A percentile compares a stretch with the other conserved stretches of the same genome.
Conservation (phyloP, 73 alveolate species). For the Tetrahymena borealis region DNA sequence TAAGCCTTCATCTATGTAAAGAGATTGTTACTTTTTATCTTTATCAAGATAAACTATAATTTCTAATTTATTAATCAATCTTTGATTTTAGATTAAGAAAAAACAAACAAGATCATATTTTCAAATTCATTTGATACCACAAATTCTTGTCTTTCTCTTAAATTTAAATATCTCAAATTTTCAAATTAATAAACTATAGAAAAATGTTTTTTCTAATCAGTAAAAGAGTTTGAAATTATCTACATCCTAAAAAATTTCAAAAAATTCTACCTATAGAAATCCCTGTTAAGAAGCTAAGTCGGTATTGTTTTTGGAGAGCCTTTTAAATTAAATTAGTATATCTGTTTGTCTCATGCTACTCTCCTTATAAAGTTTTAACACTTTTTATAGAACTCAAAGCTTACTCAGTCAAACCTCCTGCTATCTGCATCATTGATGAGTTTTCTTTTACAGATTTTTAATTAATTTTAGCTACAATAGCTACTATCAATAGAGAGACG, state of each 20-base stretch:
- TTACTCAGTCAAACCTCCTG: constrained; percentile 77
- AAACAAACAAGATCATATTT: too few relatives aligned
- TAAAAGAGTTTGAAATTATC: constrained; percentile 36
- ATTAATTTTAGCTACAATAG: not conserved
- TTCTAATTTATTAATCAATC: too few relatives aligned
- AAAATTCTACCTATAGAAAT: constrained; percentile 19
- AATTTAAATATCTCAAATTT: too few relatives aligned
- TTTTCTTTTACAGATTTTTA: not conserved
- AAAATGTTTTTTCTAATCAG: not conserved
- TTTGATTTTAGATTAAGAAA: too few relatives aligned
- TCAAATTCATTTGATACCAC: too few relatives aligned
- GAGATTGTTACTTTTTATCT: too few relatives aligned
- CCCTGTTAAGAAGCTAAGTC: constrained; percentile 11
- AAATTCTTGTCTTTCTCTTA: too few relatives aligned
- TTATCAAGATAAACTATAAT: too few relatives aligned
- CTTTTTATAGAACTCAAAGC: constrained; percentile 65
- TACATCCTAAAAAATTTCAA: constrained; percentile 35
- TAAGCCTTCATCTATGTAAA: too few relatives aligned
- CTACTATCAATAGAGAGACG: not conserved
- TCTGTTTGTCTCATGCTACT: constrained; percentile 6
- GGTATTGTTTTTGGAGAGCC: constrained; percentile 14
- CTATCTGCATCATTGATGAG: not conserved
- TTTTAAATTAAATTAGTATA: not conserved
- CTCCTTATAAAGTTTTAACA: constrained; percentile 37
- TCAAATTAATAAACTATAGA: not conserved